These are phyloP conservation scores for Chernovozyma aurita DNA, from an alignment of 1,139 yeast species.

Conservation along the genomic window DNA sequence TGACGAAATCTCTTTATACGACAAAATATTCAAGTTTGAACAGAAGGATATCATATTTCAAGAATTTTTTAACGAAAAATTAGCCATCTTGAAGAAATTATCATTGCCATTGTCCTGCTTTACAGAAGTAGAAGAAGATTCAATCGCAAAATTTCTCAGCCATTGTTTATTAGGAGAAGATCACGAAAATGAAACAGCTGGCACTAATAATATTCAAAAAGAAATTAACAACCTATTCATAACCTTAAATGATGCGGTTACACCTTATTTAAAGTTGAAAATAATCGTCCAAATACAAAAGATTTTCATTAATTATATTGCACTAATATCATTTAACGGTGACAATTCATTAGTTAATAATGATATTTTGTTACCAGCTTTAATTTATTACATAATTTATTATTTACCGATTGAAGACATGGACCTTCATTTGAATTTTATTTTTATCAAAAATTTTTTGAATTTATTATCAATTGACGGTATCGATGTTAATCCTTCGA, in stretches of 20 bases:
- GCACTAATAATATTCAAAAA: slow-evolving; percentile 15
- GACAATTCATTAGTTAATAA: slow-evolving; percentile 26
- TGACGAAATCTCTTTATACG: slow-evolving; percentile 31
- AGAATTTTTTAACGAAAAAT: slow-evolving; percentile 33
- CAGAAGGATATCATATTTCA: slow-evolving; percentile 36
- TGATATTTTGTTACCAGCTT: slow-evolving; percentile 36
- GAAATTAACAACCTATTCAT: slow-evolving; percentile 9
- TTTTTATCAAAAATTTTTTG: slow-evolving; percentile 34
- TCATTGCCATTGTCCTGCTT: slow-evolving; percentile 28
- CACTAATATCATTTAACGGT: slow-evolving; percentile 14
- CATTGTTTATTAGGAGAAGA: slow-evolving; percentile 15
- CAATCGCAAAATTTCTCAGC: slow-evolving; percentile 2
- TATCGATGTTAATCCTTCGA: slow-evolving; percentile 16
- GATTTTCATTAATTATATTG: slow-evolving; percentile 21
- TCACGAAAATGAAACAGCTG: too few relatives aligned
- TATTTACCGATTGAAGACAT: slow-evolving; percentile 14
- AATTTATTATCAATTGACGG: slow-evolving; percentile 23
- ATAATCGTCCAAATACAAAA: slow-evolving; percentile 32
- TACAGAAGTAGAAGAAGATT: slow-evolving; percentile 18
- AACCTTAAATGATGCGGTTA: slow-evolving; percentile 14
- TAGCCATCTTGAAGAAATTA: slow-evolving; percentile 21
- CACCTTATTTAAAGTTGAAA: slow-evolving; percentile 32
- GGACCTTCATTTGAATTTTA: slow-evolving; percentile 35
- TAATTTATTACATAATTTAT: slow-evolving; percentile 34
- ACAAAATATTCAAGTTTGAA: slow-evolving; percentile 38